phyloP scores from a whole-genome alignment of 2,329 filamentous ascomycete species.

The Polytolypa hystricis region DNA sequence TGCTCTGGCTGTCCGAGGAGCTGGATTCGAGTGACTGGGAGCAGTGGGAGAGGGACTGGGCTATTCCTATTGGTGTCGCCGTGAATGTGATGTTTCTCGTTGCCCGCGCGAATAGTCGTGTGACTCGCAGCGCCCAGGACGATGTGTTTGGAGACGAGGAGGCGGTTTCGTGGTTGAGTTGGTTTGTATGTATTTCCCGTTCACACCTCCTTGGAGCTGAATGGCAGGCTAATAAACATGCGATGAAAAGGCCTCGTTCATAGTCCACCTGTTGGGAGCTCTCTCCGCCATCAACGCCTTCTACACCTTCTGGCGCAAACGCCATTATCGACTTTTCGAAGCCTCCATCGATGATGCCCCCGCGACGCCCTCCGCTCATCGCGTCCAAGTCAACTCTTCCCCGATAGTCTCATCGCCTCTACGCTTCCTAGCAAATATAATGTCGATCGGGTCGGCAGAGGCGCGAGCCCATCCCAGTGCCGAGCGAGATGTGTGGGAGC shows the following conservation, averaged over 20 bases:
- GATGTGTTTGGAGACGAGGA: slow-evolving; percentile 73
- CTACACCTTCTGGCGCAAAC: slow-evolving; percentile 70
- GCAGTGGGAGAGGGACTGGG: slow-evolving; percentile 60
- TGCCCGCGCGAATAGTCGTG: slow-evolving; percentile 64
- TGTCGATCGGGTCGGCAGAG: slow-evolving; percentile 62
- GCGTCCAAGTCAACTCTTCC: slow-evolving; percentile 79
- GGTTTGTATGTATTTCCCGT: slow-evolving; percentile 42
- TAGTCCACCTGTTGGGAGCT: slow-evolving; percentile 58
- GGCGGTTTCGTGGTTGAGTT: slow-evolving; percentile 55
- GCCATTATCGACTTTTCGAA: slow-evolving; percentile 86
- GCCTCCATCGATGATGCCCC: slow-evolving; percentile 65
- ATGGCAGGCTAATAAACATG: too few species aligned
- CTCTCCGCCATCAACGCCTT: slow-evolving; percentile 65
- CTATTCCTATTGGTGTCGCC: slow-evolving; percentile 60
- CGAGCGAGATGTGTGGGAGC: slow-evolving; percentile 82
- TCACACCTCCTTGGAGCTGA: too few species aligned
- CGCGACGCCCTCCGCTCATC: slow-evolving; percentile 72
- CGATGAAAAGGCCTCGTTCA: slow-evolving; percentile 47
- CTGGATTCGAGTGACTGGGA: slow-evolving; percentile 88
- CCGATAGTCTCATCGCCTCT: slow-evolving; percentile 69
- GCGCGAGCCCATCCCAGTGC: slow-evolving; percentile 67
- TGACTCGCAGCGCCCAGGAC: slow-evolving; percentile 45
- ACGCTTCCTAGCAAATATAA: slow-evolving; percentile 56
- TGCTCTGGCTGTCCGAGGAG: slow-evolving; percentile 86
- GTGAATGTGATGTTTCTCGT: slow-evolving; percentile 74